These are phyloP conservation scores for Mycena latifolia DNA, from an alignment of 768 basidiomycete species.

Conservation along the genomic window DNA sequence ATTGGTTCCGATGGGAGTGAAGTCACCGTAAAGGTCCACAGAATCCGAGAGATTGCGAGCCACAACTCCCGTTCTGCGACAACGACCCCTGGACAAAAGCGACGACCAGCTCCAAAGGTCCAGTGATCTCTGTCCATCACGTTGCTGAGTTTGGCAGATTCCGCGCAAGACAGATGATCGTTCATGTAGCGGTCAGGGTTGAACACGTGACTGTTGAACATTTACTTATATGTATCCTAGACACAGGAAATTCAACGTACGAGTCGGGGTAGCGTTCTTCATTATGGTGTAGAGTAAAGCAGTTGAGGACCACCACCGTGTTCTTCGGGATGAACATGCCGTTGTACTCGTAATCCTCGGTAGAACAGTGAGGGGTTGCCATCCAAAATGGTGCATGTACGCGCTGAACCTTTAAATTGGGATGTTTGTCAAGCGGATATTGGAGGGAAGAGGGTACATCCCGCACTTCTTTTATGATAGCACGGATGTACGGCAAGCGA, in stretches of 20 bases:
- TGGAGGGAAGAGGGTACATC: too few species aligned
- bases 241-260: conserved; percentile 10
- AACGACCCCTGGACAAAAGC: conserved; percentile 48
- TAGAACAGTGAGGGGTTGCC: conserved; percentile 33
- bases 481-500: conserved; percentile 42
- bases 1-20: conserved; percentile 47
- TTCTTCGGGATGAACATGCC: conserved; percentile 46
- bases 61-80: conserved; percentile 50
- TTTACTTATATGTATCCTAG: conserved; percentile 11
- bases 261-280: conserved; percentile 45
- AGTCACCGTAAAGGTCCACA: conserved; percentile 49
- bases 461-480: conserved; percentile 42
- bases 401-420: conserved; percentile 10
- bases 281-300: conserved; percentile 36
- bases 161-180: conserved; percentile 42
- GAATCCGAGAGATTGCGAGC: conserved; percentile 49
- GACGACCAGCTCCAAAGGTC: conserved; percentile 51
- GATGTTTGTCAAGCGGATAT: background rate
- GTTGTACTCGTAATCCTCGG: conserved; percentile 43
- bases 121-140: conserved; percentile 50
- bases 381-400: conserved; percentile 26
- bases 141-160: conserved; percentile 48
- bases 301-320: conserved; percentile 29
- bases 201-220: too few species aligned
- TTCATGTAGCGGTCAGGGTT: conserved; percentile 52